Conservation (phyloP, 495 filamentous ascomycete genomes). For the Trichoderma virens region DNA sequence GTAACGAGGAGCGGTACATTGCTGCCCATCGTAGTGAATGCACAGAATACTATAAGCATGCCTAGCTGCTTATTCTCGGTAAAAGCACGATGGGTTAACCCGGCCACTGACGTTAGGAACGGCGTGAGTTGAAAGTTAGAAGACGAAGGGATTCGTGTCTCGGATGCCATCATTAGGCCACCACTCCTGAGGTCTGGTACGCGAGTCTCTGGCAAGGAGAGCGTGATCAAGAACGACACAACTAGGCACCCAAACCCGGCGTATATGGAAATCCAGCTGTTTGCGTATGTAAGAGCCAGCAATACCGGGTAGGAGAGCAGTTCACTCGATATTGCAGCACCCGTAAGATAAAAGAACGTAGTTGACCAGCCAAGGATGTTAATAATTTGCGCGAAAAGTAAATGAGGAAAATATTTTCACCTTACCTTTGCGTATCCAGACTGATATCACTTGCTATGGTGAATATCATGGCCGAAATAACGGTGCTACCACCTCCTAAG, state of each 20-base stretch:
- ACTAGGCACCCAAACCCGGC: not conserved
- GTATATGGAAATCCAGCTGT: not conserved
- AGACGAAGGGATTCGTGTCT: not conserved
- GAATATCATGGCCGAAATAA: not conserved
- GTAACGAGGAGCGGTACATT: not conserved
- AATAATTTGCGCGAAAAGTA: not conserved
- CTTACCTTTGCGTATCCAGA: not conserved
- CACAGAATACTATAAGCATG: constrained; percentile 1
- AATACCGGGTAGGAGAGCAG: not conserved
- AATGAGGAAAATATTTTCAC: not conserved
- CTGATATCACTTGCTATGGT: not conserved
- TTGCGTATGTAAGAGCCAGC: not conserved
- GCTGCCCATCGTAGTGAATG: not conserved
- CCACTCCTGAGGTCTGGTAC: not conserved
- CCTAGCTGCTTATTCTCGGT: constrained; percentile 3
- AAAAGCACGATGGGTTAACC: not conserved
- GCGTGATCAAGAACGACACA: constrained; percentile 1
- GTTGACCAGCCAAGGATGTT: constrained; percentile 1
- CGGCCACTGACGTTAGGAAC: not conserved
- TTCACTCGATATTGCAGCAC: not conserved
- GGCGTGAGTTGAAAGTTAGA: not conserved
- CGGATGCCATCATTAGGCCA: not conserved
- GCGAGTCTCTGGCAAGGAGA: not conserved
- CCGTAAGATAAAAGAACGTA: not conserved
- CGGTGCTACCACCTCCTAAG: not conserved